Evolutionary conservation across 169 alveolate genomes (phyloP).

Genomic region (Eimeria necatrix): DNA sequence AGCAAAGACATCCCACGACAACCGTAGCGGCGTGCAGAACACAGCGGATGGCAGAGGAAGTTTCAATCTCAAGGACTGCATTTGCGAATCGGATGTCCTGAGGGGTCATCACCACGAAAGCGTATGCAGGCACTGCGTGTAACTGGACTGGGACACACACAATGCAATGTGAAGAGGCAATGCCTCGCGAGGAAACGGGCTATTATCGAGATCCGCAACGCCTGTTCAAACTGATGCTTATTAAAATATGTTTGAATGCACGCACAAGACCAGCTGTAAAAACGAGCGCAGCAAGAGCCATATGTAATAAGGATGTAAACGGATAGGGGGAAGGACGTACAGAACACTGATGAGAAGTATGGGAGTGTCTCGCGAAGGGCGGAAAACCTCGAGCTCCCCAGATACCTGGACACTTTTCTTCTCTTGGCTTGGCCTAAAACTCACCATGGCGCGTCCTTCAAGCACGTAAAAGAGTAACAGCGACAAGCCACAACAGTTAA

Average conservation of each 20-base stretch:
- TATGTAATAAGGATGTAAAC: no score
- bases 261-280: no score
- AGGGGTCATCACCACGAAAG: background rate
- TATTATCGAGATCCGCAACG: no score
- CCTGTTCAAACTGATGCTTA: no score
- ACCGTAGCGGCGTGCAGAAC: slow-evolving; percentile 43
- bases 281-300: no score
- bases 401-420: background rate
- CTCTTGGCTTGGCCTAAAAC: background rate
- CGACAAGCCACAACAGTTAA: no score
- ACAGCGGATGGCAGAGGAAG: slow-evolving; percentile 67
- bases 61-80: slow-evolving; percentile 35
- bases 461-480: no score
- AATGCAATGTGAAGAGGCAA: background rate
- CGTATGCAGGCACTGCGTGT: background rate
- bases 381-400: slow-evolving; percentile 64
- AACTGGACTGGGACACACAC: no score
- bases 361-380: slow-evolving; percentile 62
- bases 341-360: slow-evolving; percentile 23
- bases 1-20: slow-evolving; percentile 32
- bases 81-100: slow-evolving; percentile 65
- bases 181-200: no score
- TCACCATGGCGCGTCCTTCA: slow-evolving; percentile 55
- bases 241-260: no score
- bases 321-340: slow-evolving; percentile 8